Conservation (phyloP, 768 basidiomycete genomes). For the Tulasnella sp. region DNA sequence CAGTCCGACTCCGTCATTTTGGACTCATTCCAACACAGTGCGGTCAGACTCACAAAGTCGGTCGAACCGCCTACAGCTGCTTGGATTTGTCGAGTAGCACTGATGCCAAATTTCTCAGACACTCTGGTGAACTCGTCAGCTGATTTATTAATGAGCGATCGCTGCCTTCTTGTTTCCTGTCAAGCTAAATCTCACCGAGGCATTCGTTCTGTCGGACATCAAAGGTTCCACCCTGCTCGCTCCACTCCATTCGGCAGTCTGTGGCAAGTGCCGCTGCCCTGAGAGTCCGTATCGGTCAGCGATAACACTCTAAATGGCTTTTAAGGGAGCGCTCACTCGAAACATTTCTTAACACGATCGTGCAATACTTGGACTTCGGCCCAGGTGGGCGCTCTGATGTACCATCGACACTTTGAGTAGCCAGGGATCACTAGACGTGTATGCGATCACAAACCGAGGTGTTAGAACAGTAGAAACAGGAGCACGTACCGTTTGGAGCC, state of each 20-base stretch:
- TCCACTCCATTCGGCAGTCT: constrained; percentile 47
- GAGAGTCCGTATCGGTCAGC: not conserved
- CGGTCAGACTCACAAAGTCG: constrained; percentile 56
- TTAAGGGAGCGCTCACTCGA: constrained; percentile 43
- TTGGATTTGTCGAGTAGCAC: constrained; percentile 48
- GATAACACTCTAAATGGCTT: constrained; percentile 14
- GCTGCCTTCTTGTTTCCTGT: constrained; percentile 30
- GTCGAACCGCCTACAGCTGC: constrained; percentile 71
- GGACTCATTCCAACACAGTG: not conserved
- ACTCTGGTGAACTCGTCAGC: constrained; percentile 59
- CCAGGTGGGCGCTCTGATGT: constrained; percentile 62
- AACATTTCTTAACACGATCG: constrained; percentile 60
- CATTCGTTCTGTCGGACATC: constrained; percentile 65
- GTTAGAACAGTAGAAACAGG: not conserved
- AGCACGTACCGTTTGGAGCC: constrained; percentile 53
- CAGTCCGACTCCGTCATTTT: not conserved
- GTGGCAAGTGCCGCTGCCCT: constrained; percentile 40
- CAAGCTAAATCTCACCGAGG: constrained; percentile 46
- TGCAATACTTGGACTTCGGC: constrained; percentile 51
- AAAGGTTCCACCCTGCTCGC: constrained; percentile 32
- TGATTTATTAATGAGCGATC: constrained; percentile 27
- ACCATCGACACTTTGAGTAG: constrained; percentile 62
- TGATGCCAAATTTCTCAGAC: constrained; percentile 45
- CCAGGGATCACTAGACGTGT: constrained; percentile 56
- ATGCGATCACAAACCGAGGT: not conserved